Percentiles rank a stretch among this genome's conserved stretches.
These are phyloP conservation scores for Mycosarcoma maydis DNA, from an alignment of 1,284 basidiomycete species.

Conservation along the genomic window DNA sequence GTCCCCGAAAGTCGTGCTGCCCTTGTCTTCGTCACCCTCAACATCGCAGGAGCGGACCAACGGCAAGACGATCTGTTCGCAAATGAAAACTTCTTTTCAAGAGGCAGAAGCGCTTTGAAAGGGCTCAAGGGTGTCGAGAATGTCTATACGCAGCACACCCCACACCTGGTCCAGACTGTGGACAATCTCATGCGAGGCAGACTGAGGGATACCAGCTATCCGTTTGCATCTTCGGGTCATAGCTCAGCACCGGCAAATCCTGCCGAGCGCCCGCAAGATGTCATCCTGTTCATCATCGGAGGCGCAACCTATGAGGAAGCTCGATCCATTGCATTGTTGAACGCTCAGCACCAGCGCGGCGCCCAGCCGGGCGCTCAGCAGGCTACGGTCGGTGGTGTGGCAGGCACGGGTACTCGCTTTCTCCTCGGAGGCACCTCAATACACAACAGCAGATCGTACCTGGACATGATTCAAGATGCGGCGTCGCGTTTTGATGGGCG, in stretches of 20 bases:
- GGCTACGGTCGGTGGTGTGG: constrained; percentile 22
- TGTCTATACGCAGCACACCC: constrained; percentile 97
- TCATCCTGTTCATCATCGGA: constrained; percentile 65
- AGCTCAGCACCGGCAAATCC: not conserved
- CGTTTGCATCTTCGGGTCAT: constrained; percentile 69
- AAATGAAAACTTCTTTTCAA: constrained; percentile 91
- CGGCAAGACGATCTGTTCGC: constrained; percentile 97
- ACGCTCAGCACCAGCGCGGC: constrained; percentile 45
- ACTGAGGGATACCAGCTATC: constrained; percentile 86
- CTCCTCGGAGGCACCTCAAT: constrained; percentile 62
- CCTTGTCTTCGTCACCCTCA: constrained; percentile 92
- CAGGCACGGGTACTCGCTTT: constrained; percentile 51
- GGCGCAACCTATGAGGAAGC: constrained; percentile 66
- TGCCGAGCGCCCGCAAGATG: constrained; percentile 57
- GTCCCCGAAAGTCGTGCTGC: constrained; percentile 84
- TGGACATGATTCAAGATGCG: constrained; percentile 62
- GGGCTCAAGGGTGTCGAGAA: constrained; percentile 99
- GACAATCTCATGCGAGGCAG: constrained; percentile 88
- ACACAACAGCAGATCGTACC: constrained; percentile 56
- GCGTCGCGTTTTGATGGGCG: constrained; percentile 53
- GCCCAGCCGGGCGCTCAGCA: constrained; percentile 16
- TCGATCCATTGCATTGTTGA: constrained; percentile 57
- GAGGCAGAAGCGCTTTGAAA: constrained; percentile 92
- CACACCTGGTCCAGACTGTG: constrained; percentile 89
- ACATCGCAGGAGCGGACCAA: constrained; percentile 93